Evolutionary conservation across 305 asterid genomes (phyloP).

Genomic region (Caryopteris hybrid): DNA sequence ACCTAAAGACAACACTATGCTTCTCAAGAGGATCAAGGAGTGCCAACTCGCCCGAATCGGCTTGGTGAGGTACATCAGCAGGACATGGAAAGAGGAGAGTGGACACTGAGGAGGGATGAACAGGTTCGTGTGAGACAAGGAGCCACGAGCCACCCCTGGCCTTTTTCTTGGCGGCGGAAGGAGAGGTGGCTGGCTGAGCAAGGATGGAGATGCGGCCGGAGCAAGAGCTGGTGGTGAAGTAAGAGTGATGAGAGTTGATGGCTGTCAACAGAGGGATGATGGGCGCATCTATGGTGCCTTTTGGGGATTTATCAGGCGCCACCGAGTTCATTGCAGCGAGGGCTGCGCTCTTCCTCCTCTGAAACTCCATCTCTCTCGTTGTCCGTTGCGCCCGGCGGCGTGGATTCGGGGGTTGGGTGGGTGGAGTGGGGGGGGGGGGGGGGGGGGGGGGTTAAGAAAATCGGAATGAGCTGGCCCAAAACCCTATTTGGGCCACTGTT

Average conservation of each 20-base stretch:
- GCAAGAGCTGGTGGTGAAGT: conserved; percentile 98
- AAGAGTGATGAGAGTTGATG: conserved; percentile 75
- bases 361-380: conserved; percentile 70
- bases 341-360: conserved; percentile 61
- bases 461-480: too few species aligned
- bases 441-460: too few species aligned
- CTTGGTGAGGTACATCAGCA: neutral
- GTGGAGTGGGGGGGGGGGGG: too few species aligned
- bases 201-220: conserved; percentile 96
- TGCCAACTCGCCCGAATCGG: conserved; percentile 11
- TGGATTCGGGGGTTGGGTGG: too few species aligned
- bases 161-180: conserved; percentile 57
- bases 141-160: conserved; percentile 95
- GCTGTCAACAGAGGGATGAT: conserved; percentile 65
- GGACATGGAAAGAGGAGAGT: conserved; percentile 46
- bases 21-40: conserved; percentile 9
- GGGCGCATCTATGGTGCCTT: conserved; percentile 75
- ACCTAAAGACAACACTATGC: conserved; percentile 56
- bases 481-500: too few species aligned
- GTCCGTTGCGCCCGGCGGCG: conserved; percentile 12
- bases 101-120: conserved; percentile 37
- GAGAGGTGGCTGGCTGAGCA: conserved; percentile 50
- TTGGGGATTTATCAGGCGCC: conserved; percentile 87
- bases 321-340: conserved; percentile 64
- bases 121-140: conserved; percentile 75